Base-by-base conservation (phyloP, 371 early-diverging fungal species). In the Thermomucor indicae-seudaticae region DNA sequence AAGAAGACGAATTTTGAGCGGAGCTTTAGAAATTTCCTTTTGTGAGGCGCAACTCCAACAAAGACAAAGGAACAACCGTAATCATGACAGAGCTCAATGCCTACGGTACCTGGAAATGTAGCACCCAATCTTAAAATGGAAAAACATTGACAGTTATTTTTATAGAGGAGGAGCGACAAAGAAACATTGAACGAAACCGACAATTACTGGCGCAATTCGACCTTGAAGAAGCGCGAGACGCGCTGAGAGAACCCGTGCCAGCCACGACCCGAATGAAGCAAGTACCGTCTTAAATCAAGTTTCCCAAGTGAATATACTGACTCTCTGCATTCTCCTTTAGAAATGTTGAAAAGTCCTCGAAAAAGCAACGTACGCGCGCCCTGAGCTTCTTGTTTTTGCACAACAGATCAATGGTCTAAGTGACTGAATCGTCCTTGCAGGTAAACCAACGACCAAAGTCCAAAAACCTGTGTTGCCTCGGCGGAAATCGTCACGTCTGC, bases 181-280 rank as follows among this genome's bases (percentile, higher is more conserved):
- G 73, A 32, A 88, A 83, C 29, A 88, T 88, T 50, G 64, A 70
- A 29, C 54, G 68, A 24, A 86, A 88, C 57, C 74, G 73, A 17
- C 75, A 81, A 56, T 54, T 88, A 43, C 60, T 88, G 17, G 62
- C 60, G 32, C 60, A 75, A 38, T 67, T 84, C 20, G 65, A 80
- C 24, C 42, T 83, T 6, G 14, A 29, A 30, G 54, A 59, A 17
- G 62, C 55, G 12, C 57, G 58, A 25, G 40, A 47, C 23, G 51
- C 46, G 12, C 19, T 57, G 16, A 37, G 39, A n/a, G 55, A 64
- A 30, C 25, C 27, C 10, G 37, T 55, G 3, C 55, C 65, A n/a
- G 43, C 64, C n/a, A 42, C 53, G 1, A 37, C 51, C n/a, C n/a
- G n/a, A n/a, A n/a, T n/a, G n/a, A n/a, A n/a, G n/a, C n/a, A n/a